These are phyloP conservation scores for Dorcoceras hygrometricum DNA, from an alignment of 257 asterid genomes.

Conservation along the genomic window DNA sequence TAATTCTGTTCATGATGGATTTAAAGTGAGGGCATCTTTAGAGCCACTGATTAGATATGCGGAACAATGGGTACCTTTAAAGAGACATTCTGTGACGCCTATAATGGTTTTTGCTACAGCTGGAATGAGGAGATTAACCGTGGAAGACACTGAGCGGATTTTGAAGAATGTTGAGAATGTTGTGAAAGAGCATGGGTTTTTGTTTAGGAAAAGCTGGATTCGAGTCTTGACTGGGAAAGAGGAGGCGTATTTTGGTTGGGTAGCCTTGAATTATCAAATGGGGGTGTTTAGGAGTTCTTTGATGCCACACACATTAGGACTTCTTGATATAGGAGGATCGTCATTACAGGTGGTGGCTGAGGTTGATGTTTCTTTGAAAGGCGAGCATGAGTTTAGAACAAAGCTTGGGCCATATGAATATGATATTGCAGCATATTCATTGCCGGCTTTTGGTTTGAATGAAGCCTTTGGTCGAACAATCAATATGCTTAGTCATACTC, in stretches of 20 bases:
- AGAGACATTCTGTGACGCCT: slow-evolving; percentile 47
- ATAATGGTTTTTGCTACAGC: slow-evolving; percentile 75
- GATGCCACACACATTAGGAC: slow-evolving; percentile 53
- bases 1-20: slow-evolving; percentile 52
- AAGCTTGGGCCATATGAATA: slow-evolving; percentile 49
- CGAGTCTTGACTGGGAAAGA: slow-evolving; percentile 77
- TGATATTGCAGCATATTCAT: slow-evolving; percentile 51
- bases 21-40: slow-evolving; percentile 48
- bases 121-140: slow-evolving; percentile 66
- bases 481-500: slow-evolving; percentile 55
- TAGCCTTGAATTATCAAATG: slow-evolving; percentile 66
- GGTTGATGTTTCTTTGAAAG: slow-evolving; percentile 31
- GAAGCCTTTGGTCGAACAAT: slow-evolving; percentile 75
- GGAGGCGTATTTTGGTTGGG: slow-evolving; percentile 88
- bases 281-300: slow-evolving; percentile 43
- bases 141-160: slow-evolving; percentile 37
- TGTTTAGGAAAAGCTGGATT: slow-evolving; percentile 52
- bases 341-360: slow-evolving; percentile 82
- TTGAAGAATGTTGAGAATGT: slow-evolving; percentile 44
- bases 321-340: slow-evolving; percentile 88
- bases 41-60: slow-evolving; percentile 72
- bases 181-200: slow-evolving; percentile 48
- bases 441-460: slow-evolving; percentile 72
- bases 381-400: slow-evolving; percentile 44
- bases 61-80: slow-evolving; percentile 53